Conservation (phyloP, 257 asterid genomes). For the Echium plantagineum region DNA sequence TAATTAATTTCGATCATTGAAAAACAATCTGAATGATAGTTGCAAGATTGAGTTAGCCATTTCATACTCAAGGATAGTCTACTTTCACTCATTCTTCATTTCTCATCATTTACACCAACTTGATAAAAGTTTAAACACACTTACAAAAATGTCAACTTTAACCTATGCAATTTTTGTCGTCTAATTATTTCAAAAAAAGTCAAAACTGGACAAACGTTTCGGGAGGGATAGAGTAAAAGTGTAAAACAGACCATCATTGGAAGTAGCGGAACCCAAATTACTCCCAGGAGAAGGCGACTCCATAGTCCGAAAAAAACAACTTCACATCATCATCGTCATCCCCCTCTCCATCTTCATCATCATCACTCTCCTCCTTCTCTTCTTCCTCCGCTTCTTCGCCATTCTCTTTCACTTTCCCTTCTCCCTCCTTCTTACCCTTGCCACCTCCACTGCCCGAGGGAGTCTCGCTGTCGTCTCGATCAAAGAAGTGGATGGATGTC, state of each 20-base stretch:
- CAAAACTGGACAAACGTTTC: constrained; percentile 4
- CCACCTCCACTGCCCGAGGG: constrained; percentile 22
- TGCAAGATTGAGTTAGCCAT: too few relatives aligned
- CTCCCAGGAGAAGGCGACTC: constrained; percentile 92
- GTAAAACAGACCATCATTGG: constrained; percentile 47
- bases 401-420: constrained; percentile 17
- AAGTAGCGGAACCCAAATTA: constrained; percentile 71
- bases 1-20: too few relatives aligned
- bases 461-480: constrained; percentile 69
- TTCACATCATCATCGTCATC: constrained; percentile 38
- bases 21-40: too few relatives aligned
- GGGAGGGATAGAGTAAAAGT: not conserved
- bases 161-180: too few relatives aligned
- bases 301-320: constrained; percentile 43
- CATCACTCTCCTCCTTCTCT: constrained; percentile 17
- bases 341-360: constrained; percentile 29
- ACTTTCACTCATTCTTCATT: too few relatives aligned
- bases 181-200: not conserved
- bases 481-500: constrained; percentile 81
- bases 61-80: too few relatives aligned
- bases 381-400: constrained; percentile 21
- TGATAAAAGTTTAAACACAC: too few relatives aligned
- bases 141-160: too few relatives aligned
- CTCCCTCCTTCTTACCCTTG: constrained; percentile 13
- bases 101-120: too few relatives aligned